These are phyloP conservation scores for Thermothielavioides terrestris DNA, from an alignment of 495 filamentous ascomycete genomes.

Conservation along the genomic window DNA sequence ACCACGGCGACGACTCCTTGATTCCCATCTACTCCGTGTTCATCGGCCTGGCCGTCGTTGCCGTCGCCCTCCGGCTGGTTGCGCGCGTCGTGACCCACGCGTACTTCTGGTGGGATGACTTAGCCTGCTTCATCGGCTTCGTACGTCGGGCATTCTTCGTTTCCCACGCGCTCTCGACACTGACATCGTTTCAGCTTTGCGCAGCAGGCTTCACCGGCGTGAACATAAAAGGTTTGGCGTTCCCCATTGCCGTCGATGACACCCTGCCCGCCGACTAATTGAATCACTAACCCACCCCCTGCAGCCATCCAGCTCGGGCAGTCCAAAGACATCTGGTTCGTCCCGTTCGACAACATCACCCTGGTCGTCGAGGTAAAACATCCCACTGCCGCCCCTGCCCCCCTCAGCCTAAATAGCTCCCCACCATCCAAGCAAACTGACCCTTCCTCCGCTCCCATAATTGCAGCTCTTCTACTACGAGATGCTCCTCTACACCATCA, in stretches of 20 bases:
- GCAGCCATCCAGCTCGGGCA: slow-evolving; percentile 34
- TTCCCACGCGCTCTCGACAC: not conserved
- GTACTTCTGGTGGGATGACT: slow-evolving; percentile 30
- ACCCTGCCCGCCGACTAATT: no score
- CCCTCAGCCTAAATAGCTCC: no score
- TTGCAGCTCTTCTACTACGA: slow-evolving; percentile 18
- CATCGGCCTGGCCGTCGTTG: slow-evolving; percentile 15
- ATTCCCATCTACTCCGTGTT: slow-evolving; percentile 16
- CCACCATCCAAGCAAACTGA: not conserved
- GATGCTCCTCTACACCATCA: slow-evolving; percentile 32
- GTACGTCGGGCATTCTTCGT: not conserved
- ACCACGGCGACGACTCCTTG: slow-evolving; percentile 4
- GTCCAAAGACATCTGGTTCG: slow-evolving; percentile 40
- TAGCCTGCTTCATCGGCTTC: slow-evolving; percentile 23
- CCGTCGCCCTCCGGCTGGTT: slow-evolving; percentile 19
- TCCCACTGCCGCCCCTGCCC: not conserved
- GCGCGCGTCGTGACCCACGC: slow-evolving; percentile 23
- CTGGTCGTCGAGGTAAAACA: slow-evolving; percentile 9
- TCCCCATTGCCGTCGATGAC: not conserved
- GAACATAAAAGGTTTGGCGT: slow-evolving; percentile 2
- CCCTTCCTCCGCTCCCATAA: not conserved
- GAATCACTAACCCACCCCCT: not conserved
- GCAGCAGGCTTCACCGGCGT: slow-evolving; percentile 10
- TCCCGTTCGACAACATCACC: slow-evolving; percentile 40
- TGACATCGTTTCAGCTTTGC: slow-evolving; percentile 4